Base-by-base conservation (phyloP, 306 rosid genomes). In the Sindora glabra region DNA sequence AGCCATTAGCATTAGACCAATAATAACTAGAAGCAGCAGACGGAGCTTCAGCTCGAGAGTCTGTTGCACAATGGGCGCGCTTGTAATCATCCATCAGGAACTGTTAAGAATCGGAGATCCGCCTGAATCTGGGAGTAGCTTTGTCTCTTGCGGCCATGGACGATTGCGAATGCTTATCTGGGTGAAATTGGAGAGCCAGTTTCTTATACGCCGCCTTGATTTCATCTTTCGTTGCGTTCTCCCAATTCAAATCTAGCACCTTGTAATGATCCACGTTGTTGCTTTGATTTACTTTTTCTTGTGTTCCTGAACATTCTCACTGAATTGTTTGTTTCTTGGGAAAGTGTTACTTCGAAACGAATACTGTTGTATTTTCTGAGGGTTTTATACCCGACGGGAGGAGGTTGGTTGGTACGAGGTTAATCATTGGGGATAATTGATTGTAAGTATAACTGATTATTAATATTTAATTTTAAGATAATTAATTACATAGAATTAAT, bases 91-190 rank as follows among this genome's bases (percentile, higher is more conserved):
- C 94, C 78, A 70, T 71, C 56, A 92, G 98, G 22, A 82, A 74
- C 67, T 88, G 83, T 27, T 92, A 88, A 25, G 96, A 96, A 62
- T 86, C 95, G 2, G 96, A 92, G 24, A 82, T 79, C 40, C 72
- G 95, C 48, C 86, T 92, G 78, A 92, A 92, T 76, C 78, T 69
- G 52, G 78, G 55, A 24, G 96, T 81, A 29, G 98, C 95, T 13
- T 49, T 72, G 52, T 86, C 94, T 55, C 72, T 74, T 1, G 74
- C 76, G 38, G 77, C 16, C 29, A 72, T 75, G 3, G 96, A 17
- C 6, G 96, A 92, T 14, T 69, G 79, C 4, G 96, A 87, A 29
- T 92, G 96, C 81, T 88, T 92, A 69, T 92, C 98, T 0, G 98
- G 98, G 64, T 92, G 98, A 22, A 79, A 77, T 46, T 86, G 78